Conservation (phyloP, 441 rosid genomes). For the Euphorbia schlechtendalii region DNA sequence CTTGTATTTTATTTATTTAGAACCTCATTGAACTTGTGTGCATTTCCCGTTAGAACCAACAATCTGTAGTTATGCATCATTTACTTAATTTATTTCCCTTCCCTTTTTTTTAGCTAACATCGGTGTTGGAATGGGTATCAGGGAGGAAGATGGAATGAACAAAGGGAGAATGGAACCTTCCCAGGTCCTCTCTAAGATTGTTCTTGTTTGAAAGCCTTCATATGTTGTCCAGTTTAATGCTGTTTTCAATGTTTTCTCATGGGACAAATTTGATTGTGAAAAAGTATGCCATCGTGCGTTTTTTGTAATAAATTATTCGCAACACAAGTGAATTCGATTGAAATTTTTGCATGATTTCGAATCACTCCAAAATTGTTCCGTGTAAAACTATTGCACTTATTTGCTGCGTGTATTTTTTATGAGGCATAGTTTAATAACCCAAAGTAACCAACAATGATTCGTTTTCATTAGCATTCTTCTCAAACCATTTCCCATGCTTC, state of each 20-base stretch:
- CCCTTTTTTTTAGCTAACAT: neutral
- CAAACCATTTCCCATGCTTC: too few species aligned
- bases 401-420: too few species aligned
- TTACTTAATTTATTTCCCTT: neutral
- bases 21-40: neutral
- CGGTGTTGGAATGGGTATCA: slow-evolving; percentile 20
- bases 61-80: neutral
- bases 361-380: neutral
- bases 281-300: slow-evolving; percentile 15
- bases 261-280: slow-evolving; percentile 17
- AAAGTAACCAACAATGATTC: too few species aligned
- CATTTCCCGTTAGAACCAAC: neutral
- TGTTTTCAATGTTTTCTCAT: slow-evolving; percentile 15
- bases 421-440: too few species aligned
- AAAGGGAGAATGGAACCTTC: slow-evolving; percentile 93
- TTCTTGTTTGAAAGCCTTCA: slow-evolving; percentile 16
- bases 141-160: slow-evolving; percentile 93
- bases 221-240: slow-evolving; percentile 10
- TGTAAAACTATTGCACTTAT: neutral
- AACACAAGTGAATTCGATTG: neutral
- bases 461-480: too few species aligned
- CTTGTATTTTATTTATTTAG: neutral
- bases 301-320: neutral
- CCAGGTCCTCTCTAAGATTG: slow-evolving; percentile 78
- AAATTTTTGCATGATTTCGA: neutral